Percentiles rank a stretch among this genome's conserved stretches.
Evolutionary conservation across 2,329 filamentous ascomycete species (phyloP).

Genomic region (Xenoacremonium recifei): DNA sequence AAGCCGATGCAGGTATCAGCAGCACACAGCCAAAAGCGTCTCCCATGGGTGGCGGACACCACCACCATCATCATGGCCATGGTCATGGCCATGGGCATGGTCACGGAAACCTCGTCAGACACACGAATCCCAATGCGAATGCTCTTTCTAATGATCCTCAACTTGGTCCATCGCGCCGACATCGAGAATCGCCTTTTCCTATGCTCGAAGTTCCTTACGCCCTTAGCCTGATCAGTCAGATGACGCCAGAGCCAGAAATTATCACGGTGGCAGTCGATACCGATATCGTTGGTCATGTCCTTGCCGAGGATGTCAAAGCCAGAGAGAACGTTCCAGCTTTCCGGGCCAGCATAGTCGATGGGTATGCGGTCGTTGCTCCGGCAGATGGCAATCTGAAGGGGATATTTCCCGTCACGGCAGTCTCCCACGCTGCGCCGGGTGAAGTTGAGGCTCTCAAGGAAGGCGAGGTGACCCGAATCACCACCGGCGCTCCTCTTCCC

Average conservation of each 20-base stretch:
- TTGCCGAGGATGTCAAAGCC: constrained; percentile 81
- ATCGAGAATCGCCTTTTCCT: constrained; percentile 85
- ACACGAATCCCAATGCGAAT: constrained; percentile 63
- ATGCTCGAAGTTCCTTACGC: constrained; percentile 88
- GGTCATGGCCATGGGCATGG: constrained; percentile 55
- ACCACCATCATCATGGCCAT: constrained; percentile 54
- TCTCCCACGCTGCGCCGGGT: constrained; percentile 81
- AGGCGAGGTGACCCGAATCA: constrained; percentile 85
- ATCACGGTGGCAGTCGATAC: constrained; percentile 61
- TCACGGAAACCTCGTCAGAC: constrained; percentile 67
- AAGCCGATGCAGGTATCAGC: constrained; percentile 72
- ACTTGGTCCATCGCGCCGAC: constrained; percentile 64
- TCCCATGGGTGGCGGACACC: constrained; percentile 46
- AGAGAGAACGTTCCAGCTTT: constrained; percentile 87
- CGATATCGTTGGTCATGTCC: constrained; percentile 69
- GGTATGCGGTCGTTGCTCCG: constrained; percentile 79
- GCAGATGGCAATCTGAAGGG: constrained; percentile 67
- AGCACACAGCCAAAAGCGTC: constrained; percentile 29
- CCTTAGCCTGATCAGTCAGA: constrained; percentile 65
- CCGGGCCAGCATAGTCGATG: constrained; percentile 93
- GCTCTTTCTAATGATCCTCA: constrained; percentile 59
- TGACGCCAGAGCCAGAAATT: constrained; percentile 65
- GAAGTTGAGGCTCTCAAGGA: constrained; percentile 62
- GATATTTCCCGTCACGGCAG: constrained; percentile 78
- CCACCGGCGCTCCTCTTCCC: constrained; percentile 89